Evolutionary conservation across 768 basidiomycete species (phyloP).

Genomic region (Lyophyllum semitale): DNA sequence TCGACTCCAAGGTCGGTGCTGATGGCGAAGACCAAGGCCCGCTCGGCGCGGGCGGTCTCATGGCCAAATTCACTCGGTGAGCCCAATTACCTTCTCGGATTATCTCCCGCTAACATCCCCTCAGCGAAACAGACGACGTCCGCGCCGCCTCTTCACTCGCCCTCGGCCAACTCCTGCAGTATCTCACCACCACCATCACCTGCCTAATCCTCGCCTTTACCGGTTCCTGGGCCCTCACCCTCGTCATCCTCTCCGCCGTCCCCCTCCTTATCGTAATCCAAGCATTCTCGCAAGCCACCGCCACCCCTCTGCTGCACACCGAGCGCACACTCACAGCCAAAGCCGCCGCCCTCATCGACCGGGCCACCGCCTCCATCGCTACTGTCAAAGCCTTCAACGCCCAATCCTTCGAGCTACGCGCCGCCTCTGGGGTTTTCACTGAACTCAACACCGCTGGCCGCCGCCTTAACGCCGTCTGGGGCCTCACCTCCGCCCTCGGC

Average conservation of each 20-base stretch:
- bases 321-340: slow-evolving; percentile 70
- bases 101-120: not conserved
- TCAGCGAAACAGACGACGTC: slow-evolving; percentile 93
- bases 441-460: slow-evolving; percentile 48
- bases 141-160: slow-evolving; percentile 82
- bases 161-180: slow-evolving; percentile 76
- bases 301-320: slow-evolving; percentile 61
- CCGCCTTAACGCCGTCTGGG: slow-evolving; percentile 74
- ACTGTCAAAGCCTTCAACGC: slow-evolving; percentile 97
- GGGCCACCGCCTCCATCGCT: slow-evolving; percentile 72
- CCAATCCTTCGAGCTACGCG: slow-evolving; percentile 45
- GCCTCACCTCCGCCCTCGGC: slow-evolving; percentile 59
- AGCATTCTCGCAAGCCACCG: slow-evolving; percentile 68
- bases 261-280: slow-evolving; percentile 82
- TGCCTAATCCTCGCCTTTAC: slow-evolving; percentile 82
- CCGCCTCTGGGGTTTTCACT: slow-evolving; percentile 45
- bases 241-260: slow-evolving; percentile 90
- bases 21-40: slow-evolving; percentile 51
- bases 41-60: slow-evolving; percentile 84
- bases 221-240: slow-evolving; percentile 80
- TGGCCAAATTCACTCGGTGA: slow-evolving; percentile 90
- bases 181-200: slow-evolving; percentile 76
- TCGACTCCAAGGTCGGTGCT: slow-evolving; percentile 74
- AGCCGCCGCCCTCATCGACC: slow-evolving; percentile 81
- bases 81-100: slow-evolving; percentile 7